Conservation (phyloP, 441 rosid species). For the Bruguiera hainesii region DNA sequence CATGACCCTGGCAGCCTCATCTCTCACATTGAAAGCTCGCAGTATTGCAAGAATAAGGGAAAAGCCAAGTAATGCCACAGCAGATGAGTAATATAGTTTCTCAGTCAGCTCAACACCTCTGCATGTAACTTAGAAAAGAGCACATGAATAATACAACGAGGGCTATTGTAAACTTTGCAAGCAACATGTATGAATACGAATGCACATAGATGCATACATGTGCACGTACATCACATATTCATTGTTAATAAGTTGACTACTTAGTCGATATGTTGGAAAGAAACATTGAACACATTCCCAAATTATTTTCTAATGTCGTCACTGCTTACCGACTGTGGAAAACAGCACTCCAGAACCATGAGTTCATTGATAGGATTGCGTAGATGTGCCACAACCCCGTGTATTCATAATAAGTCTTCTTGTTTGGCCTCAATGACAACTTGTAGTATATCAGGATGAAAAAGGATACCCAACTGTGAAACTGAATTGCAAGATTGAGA, state of each 20-base stretch:
- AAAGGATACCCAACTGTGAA: slow-evolving; percentile 93
- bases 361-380: slow-evolving; percentile 65
- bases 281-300: slow-evolving; percentile 5
- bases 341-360: slow-evolving; percentile 92
- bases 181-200: neutral
- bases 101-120: slow-evolving; percentile 89
- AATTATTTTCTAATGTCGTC: neutral
- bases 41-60: slow-evolving; percentile 67
- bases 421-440: slow-evolving; percentile 53
- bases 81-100: slow-evolving; percentile 78
- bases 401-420: slow-evolving; percentile 68
- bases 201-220: neutral
- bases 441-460: slow-evolving; percentile 78
- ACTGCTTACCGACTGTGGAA: slow-evolving; percentile 71
- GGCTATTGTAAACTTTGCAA: neutral
- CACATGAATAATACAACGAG: slow-evolving; percentile 6
- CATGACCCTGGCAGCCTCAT: slow-evolving; percentile 90
- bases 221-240: neutral
- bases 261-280: neutral
- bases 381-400: slow-evolving; percentile 76
- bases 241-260: neutral
- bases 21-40: slow-evolving; percentile 67
- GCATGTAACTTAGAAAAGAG: slow-evolving; percentile 25
- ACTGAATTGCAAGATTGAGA: slow-evolving; percentile 78
- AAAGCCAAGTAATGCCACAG: slow-evolving; percentile 83